Percentiles rank a stretch among this genome's conserved stretches.
These are phyloP conservation scores for Hypoxylon sp. DNA, from an alignment of 2,329 filamentous ascomycete genomes.

Conservation along the genomic window DNA sequence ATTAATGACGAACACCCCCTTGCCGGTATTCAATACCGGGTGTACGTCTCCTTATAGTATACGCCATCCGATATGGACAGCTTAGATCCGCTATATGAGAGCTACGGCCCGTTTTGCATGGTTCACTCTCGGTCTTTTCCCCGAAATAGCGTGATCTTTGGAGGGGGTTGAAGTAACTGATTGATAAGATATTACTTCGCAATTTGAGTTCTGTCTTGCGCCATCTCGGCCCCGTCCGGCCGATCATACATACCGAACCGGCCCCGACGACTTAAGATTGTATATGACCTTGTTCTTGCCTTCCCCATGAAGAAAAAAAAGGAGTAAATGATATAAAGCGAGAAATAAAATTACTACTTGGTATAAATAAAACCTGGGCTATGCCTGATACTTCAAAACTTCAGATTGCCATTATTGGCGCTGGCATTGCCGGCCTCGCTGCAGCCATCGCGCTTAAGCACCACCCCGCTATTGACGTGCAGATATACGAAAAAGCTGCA, in stretches of 20 bases:
- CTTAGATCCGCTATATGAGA: slow-evolving; percentile 6
- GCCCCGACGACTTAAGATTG: slow-evolving; percentile 15
- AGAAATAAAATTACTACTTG: neutral
- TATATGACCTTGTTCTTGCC: slow-evolving; percentile 17
- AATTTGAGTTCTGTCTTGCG: slow-evolving; percentile 33
- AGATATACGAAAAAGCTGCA: slow-evolving; percentile 65
- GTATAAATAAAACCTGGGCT: neutral
- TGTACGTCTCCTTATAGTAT: slow-evolving; percentile 25
- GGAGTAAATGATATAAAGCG: neutral
- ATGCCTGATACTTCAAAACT: slow-evolving; percentile 50
- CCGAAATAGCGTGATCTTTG: slow-evolving; percentile 12
- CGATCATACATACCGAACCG: slow-evolving; percentile 31
- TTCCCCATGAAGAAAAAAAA: neutral
- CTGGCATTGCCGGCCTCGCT: slow-evolving; percentile 66
- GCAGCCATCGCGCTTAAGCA: slow-evolving; percentile 63
- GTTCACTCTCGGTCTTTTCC: slow-evolving; percentile 16
- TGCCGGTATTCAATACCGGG: slow-evolving; percentile 17
- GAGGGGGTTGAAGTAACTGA: slow-evolving; percentile 21
- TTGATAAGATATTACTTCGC: slow-evolving; percentile 35
- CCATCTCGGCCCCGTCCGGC: slow-evolving; percentile 39
- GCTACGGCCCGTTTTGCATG: slow-evolving; percentile 17
- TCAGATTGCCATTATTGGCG: slow-evolving; percentile 64
- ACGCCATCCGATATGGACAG: slow-evolving; percentile 11
- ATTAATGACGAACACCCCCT: slow-evolving; percentile 37
- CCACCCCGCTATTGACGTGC: slow-evolving; percentile 60